Percentiles rank a stretch among this genome's conserved stretches.
Evolutionary conservation across 257 asterid genomes (phyloP).

Genomic region (Fraxinus quadrangulata): DNA sequence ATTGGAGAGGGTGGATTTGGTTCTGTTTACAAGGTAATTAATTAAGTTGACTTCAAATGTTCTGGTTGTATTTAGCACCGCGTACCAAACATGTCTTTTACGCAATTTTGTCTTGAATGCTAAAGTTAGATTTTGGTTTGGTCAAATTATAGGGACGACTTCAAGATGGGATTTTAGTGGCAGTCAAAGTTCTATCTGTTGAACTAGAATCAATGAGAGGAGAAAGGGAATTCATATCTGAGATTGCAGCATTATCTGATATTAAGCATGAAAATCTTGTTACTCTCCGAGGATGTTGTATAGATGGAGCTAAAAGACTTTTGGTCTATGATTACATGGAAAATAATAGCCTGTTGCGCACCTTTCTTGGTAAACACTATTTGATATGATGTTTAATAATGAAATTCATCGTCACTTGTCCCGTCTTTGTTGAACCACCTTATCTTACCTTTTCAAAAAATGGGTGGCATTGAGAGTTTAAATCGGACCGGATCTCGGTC

Average conservation of each 20-base stretch:
- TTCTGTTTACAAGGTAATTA: conserved; percentile 63
- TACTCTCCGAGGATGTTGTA: conserved; percentile 64
- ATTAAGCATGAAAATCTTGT: conserved; percentile 68
- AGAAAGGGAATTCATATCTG: conserved; percentile 73
- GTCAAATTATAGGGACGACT: conserved; percentile 57
- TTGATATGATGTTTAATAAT: no score
- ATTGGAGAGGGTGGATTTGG: conserved; percentile 81
- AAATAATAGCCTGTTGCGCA: conserved; percentile 57
- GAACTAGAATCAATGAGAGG: conserved; percentile 71
- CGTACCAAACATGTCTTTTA: no score
- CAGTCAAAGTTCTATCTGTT: conserved; percentile 62
- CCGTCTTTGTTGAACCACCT: no score
- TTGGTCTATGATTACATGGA: conserved; percentile 74
- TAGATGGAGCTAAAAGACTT: conserved; percentile 60
- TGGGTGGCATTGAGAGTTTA: no score
- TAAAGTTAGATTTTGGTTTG: background rate
- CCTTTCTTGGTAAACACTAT: conserved; percentile 50
- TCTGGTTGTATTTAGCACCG: no score
- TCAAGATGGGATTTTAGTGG: conserved; percentile 48
- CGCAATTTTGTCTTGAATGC: background rate
- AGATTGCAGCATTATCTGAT: conserved; percentile 64
- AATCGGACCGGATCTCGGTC: no score
- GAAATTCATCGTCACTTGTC: no score
- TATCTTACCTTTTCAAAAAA: no score
- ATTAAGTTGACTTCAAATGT: background rate